Conservation (phyloP, 2,329 filamentous ascomycete genomes). For the Parascedosporium putredinis region DNA sequence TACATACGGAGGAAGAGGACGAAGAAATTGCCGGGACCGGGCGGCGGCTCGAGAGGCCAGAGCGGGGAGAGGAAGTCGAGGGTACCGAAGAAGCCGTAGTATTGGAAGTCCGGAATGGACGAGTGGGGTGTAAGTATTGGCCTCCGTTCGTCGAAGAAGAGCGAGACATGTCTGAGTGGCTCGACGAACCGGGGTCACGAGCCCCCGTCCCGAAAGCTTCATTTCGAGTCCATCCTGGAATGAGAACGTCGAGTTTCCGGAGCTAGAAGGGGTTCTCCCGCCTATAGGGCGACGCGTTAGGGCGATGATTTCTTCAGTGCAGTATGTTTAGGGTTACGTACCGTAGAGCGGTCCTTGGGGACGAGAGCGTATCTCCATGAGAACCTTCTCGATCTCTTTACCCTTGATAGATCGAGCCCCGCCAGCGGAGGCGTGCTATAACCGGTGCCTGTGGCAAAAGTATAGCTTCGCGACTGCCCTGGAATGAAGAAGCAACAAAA, state of each 20-base stretch:
- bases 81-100: no score
- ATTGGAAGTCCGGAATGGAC: no score
- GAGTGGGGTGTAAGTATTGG: no score
- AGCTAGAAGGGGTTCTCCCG: conserved; percentile 20
- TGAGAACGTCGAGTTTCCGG: conserved; percentile 27
- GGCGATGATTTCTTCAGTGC: background rate
- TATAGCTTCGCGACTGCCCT: conserved; percentile 20
- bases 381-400: conserved; percentile 27
- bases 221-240: conserved; percentile 30
- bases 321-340: background rate
- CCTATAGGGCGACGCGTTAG: no score
- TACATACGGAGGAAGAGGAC: no score
- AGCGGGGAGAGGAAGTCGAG: no score
- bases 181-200: background rate
- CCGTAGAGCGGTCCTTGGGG: background rate
- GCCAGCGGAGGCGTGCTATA: conserved; percentile 14
- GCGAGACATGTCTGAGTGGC: background rate
- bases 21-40: no score
- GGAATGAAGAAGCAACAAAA: conserved; percentile 28
- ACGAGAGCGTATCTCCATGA: conserved; percentile 2
- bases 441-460: conserved; percentile 18
- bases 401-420: conserved; percentile 26
- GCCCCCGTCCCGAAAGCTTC: conserved; percentile 9
- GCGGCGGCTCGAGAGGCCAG: no score
- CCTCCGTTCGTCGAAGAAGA: background rate